phyloP scores from a whole-genome alignment of 768 basidiomycete genomes.

The Phylloporus sp. region DNA sequence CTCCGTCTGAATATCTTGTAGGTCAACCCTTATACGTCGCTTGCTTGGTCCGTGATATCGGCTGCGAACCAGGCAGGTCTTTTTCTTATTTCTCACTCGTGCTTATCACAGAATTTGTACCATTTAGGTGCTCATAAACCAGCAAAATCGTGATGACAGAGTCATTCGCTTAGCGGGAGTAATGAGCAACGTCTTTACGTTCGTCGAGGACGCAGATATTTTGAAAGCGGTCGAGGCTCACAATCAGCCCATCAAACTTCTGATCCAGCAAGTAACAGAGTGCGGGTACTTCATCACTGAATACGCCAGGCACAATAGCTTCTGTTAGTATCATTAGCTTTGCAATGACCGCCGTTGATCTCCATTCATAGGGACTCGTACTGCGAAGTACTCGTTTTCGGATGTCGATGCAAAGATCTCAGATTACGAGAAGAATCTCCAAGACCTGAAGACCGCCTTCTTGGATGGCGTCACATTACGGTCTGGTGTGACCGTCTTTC shows the following conservation, averaged over 20 bases:
- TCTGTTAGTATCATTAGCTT: slow-evolving; percentile 9
- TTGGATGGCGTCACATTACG: slow-evolving; percentile 13
- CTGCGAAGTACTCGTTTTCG: slow-evolving; percentile 14
- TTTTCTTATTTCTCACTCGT: not conserved
- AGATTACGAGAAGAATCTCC: slow-evolving; percentile 16
- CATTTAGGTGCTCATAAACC: slow-evolving; percentile 16
- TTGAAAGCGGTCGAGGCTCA: slow-evolving; percentile 12
- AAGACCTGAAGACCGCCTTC: slow-evolving; percentile 15
- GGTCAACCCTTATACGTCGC: slow-evolving; percentile 16
- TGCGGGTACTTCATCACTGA: slow-evolving; percentile 23
- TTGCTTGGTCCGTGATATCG: slow-evolving; percentile 23
- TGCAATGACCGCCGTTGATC: not conserved
- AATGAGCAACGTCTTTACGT: slow-evolving; percentile 12
- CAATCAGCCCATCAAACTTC: not conserved
- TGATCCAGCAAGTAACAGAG: slow-evolving; percentile 21
- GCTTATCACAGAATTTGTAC: not conserved
- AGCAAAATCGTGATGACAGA: slow-evolving; percentile 12
- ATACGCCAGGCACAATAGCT: slow-evolving; percentile 14
- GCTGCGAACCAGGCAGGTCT: slow-evolving; percentile 15
- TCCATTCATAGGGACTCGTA: slow-evolving; percentile 10
- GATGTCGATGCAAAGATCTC: slow-evolving; percentile 17
- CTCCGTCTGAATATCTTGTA: slow-evolving; percentile 1
- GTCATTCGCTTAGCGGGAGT: slow-evolving; percentile 16
- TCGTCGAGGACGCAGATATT: slow-evolving; percentile 8
- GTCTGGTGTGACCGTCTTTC: slow-evolving; percentile 17